Evolutionary conservation across 768 basidiomycete genomes (phyloP).

Genomic region (Rhodocollybia butyracea): DNA sequence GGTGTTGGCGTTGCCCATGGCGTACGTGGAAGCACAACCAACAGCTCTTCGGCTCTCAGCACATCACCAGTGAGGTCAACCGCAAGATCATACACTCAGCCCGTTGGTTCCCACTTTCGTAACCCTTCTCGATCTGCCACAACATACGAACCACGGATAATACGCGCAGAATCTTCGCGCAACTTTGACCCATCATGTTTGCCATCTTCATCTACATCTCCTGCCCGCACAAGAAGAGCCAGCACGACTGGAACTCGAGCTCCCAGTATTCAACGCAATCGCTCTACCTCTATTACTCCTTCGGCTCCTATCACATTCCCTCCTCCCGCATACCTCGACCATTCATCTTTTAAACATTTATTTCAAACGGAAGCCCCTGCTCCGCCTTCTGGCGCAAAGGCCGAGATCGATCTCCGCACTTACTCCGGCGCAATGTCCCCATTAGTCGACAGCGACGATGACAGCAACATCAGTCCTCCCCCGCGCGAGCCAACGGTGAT

Average conservation of each 20-base stretch:
- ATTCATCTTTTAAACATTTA: conserved; percentile 69
- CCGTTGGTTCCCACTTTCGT: conserved; percentile 28
- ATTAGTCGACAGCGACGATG: conserved; percentile 64
- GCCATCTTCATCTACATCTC: conserved; percentile 35
- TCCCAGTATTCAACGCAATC: conserved; percentile 18
- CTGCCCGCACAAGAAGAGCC: conserved; percentile 34
- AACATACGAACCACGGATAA: conserved; percentile 50
- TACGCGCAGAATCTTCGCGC: conserved; percentile 51
- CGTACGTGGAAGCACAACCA: conserved; percentile 26
- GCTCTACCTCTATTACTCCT: conserved; percentile 25
- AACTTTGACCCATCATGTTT: conserved; percentile 41
- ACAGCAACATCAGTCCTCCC: conserved; percentile 49
- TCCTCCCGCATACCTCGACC: conserved; percentile 72
- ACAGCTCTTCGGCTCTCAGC: conserved; percentile 19
- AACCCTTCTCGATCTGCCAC: conserved; percentile 23
- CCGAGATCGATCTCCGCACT: conserved; percentile 22
- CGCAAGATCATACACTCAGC: conserved; percentile 40
- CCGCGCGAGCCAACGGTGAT: conserved; percentile 24
- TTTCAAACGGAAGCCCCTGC: conserved; percentile 51
- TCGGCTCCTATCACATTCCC: conserved; percentile 43
- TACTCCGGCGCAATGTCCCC: conserved; percentile 34
- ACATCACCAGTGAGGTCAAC: conserved; percentile 38
- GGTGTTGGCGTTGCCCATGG: conserved; percentile 28
- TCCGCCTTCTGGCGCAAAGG: conserved; percentile 31
- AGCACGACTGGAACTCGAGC: conserved; percentile 17